Conservation (phyloP, 2,329 filamentous ascomycete species). For the Cladorrhinum sp. region DNA sequence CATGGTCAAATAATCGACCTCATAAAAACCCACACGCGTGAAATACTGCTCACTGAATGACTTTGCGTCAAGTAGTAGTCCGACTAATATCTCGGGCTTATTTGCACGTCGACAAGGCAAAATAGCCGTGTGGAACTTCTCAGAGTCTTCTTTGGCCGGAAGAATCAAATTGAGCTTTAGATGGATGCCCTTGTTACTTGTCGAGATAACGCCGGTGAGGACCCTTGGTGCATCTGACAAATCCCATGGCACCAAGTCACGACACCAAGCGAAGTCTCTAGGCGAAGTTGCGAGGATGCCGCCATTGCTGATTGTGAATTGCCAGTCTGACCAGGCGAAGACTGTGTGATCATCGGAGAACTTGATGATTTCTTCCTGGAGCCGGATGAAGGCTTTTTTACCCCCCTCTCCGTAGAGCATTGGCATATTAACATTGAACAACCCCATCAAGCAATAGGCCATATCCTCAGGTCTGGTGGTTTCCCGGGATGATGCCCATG, state of each 20-base stretch:
- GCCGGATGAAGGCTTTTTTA: not conserved
- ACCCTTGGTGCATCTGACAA: too few species aligned
- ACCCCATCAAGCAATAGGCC: slow-evolving; percentile 12
- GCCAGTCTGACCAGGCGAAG: slow-evolving; percentile 8
- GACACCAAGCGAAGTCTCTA: not conserved
- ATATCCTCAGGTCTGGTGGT: slow-evolving; percentile 12
- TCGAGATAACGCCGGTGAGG: not conserved
- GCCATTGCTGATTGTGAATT: not conserved
- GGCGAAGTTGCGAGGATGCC: not conserved
- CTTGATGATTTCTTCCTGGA: slow-evolving; percentile 15
- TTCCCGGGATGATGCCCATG: slow-evolving; percentile 8
- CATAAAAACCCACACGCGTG: not conserved
- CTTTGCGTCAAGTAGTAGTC: not conserved
- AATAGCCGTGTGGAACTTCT: not conserved
- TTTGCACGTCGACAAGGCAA: not conserved
- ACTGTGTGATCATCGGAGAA: slow-evolving; percentile 12
- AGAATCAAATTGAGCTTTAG: not conserved
- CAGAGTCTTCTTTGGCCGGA: not conserved
- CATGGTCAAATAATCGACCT: not conserved
- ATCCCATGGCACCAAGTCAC: not conserved
- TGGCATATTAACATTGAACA: slow-evolving; percentile 15
- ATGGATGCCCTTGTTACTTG: not conserved
- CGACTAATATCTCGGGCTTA: not conserved
- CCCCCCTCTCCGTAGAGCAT: slow-evolving; percentile 20
- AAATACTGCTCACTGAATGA: not conserved